Evolutionary conservation across 2,329 filamentous ascomycete species (phyloP), one percentile per base, ranked within the genome.

Genomic region (Didymellaceae sp.): DNA sequence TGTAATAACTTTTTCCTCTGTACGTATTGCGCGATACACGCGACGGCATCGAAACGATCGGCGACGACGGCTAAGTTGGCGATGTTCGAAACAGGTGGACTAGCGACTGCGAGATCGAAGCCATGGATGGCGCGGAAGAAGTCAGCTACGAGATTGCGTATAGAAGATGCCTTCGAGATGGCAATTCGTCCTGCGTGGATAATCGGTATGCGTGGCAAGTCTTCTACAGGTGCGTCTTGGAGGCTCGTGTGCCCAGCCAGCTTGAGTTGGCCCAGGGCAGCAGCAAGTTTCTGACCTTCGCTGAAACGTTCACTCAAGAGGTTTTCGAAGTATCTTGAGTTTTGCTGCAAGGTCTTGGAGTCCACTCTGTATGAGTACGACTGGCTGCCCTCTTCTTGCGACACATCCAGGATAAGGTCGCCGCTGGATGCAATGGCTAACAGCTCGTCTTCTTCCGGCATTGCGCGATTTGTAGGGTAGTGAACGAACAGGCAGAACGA

Each of bases 111-210:
- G 28, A 77, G 70, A 28, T 82, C 79, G 38, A 74, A 74, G 17
- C 79, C 79, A 66, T 91, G 88, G 14, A 90, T 74, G 14, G 89
- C 82, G 14, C 80, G 77, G 18, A 91, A 74, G 60, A 91, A 83
- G 66, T 90, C 88, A 39, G 80, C 80, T 57, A 89, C 83, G n/a
- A 83, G 78, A 6, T 75, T 75, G 57, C 87, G 85, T 25, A 88
- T 81, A 6, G 81, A 79, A 9, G 82, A 79, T 25, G 79, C 80
- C 40, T 74, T 76, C 4, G 86, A 88, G 11, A 86, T 85, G 6
- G 86, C 88, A 17, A 86, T 86, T 53, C 86, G 82, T 52, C 90
- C 88, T 24, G 90, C 82, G 61, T 91, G 85, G 2, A 80, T 75
- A 61, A 91, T 86, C 33, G 74, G 62, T 45, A 91, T 78, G 66